Percentiles rank a stretch among this genome's conserved stretches.
These are phyloP conservation scores for Fragaria nilgerrensis DNA, from an alignment of 306 rosid genomes.

Conservation along the genomic window DNA sequence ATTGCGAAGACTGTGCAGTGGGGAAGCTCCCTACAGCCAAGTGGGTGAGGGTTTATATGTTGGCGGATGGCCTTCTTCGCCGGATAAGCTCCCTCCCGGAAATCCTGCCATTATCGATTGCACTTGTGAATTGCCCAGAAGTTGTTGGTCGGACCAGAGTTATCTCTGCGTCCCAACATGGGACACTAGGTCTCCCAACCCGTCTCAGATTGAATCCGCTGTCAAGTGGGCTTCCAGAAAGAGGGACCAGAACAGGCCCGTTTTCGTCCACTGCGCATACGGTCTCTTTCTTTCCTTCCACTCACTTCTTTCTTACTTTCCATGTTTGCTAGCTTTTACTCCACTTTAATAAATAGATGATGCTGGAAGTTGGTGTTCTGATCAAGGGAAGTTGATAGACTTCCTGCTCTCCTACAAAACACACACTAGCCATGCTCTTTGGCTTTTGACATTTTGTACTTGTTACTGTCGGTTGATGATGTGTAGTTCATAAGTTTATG, in stretches of 20 bases:
- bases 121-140: constrained; percentile 74
- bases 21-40: constrained; percentile 56
- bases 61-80: constrained; percentile 87
- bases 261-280: constrained; percentile 88
- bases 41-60: constrained; percentile 69
- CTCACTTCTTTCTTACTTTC: no score
- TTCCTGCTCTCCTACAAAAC: no score
- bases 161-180: constrained; percentile 82
- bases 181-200: constrained; percentile 80
- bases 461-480: no score
- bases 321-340: no score
- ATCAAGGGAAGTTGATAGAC: no score
- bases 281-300: constrained; percentile 32
- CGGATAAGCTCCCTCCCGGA: constrained; percentile 69
- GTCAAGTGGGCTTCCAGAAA: constrained; percentile 75
- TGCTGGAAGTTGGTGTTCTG: no score
- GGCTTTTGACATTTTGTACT: no score
- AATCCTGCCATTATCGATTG: constrained; percentile 84
- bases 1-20: constrained; percentile 50
- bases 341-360: no score
- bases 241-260: constrained; percentile 62
- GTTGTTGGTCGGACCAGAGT: constrained; percentile 29
- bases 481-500: no score
- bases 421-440: no score
- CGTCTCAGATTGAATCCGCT: constrained; percentile 62